Conservation (phyloP, 345 rosid species). For the Eucalyptus polyanthemos region DNA sequence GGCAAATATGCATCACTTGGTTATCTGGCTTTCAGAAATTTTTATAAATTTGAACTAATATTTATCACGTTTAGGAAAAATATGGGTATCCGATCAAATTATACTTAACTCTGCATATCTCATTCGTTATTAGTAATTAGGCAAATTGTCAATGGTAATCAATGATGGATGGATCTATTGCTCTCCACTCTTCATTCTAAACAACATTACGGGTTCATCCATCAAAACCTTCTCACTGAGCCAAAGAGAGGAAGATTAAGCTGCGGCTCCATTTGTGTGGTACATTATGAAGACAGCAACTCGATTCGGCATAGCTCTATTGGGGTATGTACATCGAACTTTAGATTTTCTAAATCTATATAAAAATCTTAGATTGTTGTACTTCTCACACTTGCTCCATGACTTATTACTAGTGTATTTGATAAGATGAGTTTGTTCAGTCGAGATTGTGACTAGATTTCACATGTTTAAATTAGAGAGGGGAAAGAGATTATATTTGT, state of each 20-base stretch:
- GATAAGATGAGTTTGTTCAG: not conserved
- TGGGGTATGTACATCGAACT: not conserved
- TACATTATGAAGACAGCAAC: fast-evolving
- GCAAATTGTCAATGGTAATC: not conserved
- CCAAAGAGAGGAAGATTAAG: not conserved
- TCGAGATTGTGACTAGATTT: not conserved
- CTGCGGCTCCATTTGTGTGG: fast-evolving
- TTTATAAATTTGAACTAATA: not conserved
- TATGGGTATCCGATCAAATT: not conserved
- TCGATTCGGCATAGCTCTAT: fast-evolving
- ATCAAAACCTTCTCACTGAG: not conserved
- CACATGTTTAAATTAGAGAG: not conserved
- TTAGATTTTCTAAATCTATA: not conserved
- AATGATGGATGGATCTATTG: not conserved
- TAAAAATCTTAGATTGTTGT: not conserved
- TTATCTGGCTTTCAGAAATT: too few relatives aligned
- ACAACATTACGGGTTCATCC: not conserved
- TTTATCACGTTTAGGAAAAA: not conserved
- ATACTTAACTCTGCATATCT: not conserved
- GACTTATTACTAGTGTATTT: not conserved
- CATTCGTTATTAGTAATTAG: not conserved
- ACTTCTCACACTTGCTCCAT: not conserved
- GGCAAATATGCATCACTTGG: not conserved
- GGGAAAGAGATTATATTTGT: not conserved
- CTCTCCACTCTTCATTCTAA: not conserved